Base-by-base conservation (phyloP, 306 rosid genomes). In the Inga laurina region DNA sequence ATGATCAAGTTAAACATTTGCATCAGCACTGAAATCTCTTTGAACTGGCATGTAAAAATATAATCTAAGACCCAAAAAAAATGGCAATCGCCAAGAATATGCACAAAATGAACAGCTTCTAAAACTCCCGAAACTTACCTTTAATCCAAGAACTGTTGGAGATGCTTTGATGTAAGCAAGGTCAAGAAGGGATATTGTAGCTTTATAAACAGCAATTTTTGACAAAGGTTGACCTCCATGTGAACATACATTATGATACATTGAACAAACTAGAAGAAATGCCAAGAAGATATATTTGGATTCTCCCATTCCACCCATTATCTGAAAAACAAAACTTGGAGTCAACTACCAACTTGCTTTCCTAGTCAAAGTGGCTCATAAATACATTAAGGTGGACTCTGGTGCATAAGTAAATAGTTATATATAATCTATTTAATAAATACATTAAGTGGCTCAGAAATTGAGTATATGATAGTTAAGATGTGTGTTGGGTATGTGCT, bases 221-320 rank as follows among this genome's bases (percentile, higher is more conserved):
- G 93, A 90, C 79, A 93, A 85, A 79, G 97, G 97, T 12, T 94
- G 97, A 30, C 77, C 85, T 73, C 91, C 97, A 87, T 93, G 91
- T 66, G 94, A 86, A 61, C 59, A 75, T 81, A 46, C 92, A 72
- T 73, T 79, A 48, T 83, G 87, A 75, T 88, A 81, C 49, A 79
- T 72, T 46, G 88, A 77, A 86, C 90, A 86, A 76, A 82, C 73
- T 66, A 89, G 72, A 34, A 87, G 69, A 67, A 87, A 45, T 61
- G 86, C 81, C 75, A 93, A 81, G 61, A 73, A 83, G 54, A 88
- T 12, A 59, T 79, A 72, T 77, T 82, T 76, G 79, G 88, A 52
- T 68, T 76, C 70, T 52, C 82, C 84, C 92, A 86, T 88, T 82
- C 87, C 79, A 77, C 81, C 90, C 74, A 74, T 66, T 10, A 66